Evolutionary conservation across 2,329 filamentous ascomycete genomes (phyloP).

Genomic region (Paracorniculantispora psalliotae): DNA sequence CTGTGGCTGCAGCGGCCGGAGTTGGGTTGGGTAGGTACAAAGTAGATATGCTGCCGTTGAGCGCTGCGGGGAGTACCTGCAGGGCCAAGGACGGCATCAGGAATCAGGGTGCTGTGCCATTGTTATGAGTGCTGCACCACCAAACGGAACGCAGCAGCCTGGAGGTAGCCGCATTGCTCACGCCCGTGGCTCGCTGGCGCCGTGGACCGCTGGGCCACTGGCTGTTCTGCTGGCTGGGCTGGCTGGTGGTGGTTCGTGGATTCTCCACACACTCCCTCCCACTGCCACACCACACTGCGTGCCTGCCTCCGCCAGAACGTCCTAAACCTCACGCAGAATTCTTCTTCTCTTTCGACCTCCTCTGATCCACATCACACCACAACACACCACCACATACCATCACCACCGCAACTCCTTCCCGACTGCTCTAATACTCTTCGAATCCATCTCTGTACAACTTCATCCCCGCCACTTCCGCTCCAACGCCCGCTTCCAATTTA

Average conservation of each 20-base stretch:
- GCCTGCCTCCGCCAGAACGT: not conserved
- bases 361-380: conserved; percentile 14
- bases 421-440: not conserved
- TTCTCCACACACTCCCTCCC: conserved; percentile 4
- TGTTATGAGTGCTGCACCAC: not conserved
- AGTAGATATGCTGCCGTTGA: not conserved
- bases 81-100: not conserved
- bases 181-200: not conserved
- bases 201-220: not conserved
- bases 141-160: not conserved
- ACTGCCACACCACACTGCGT: conserved; percentile 1
- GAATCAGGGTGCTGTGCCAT: not conserved
- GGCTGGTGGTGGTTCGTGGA: not conserved
- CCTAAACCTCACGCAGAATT: conserved; percentile 13
- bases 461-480: not conserved
- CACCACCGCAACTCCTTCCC: not conserved
- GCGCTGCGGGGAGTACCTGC: not conserved
- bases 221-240: not conserved
- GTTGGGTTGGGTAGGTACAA: not conserved
- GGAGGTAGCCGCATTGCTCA: not conserved
- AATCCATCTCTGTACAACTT: conserved; percentile 1
- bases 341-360: conserved; percentile 3
- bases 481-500: not conserved
- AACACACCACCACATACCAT: conserved; percentile 11
- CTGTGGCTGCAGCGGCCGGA: no score